Evolutionary conservation across 2,329 filamentous ascomycete genomes (phyloP).

Genomic region (Pseudodiploospora longispora): DNA sequence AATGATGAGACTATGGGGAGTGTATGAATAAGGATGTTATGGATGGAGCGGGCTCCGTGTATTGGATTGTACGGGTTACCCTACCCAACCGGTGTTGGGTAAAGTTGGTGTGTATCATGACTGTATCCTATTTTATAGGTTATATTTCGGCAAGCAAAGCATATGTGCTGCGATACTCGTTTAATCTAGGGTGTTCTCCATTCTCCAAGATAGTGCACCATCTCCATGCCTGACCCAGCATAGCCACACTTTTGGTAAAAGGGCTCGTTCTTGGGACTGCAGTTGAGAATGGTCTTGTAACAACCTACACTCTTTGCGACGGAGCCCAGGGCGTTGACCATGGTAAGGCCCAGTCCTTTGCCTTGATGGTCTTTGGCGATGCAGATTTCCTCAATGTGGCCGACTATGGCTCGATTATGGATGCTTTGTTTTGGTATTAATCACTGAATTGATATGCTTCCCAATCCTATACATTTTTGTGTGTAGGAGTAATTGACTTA

Average conservation of each 20-base stretch:
- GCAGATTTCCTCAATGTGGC: conserved; percentile 80
- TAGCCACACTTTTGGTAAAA: conserved; percentile 52
- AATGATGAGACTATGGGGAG: neutral
- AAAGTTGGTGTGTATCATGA: too few species aligned
- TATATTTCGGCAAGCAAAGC: too few species aligned
- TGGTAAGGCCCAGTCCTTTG: conserved; percentile 67
- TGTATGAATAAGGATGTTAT: too few species aligned
- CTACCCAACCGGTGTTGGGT: too few species aligned
- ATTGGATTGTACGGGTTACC: too few species aligned
- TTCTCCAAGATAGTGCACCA: conserved; percentile 9
- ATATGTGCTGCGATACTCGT: too few species aligned
- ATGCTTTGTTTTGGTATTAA: conserved; percentile 34
- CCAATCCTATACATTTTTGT: neutral
- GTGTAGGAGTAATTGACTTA: too few species aligned
- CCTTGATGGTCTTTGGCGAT: conserved; percentile 72
- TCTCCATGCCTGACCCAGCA: conserved; percentile 10
- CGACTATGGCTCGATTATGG: conserved; percentile 59
- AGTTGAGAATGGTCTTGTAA: conserved; percentile 76
- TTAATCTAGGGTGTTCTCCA: neutral
- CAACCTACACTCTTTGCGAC: conserved; percentile 67
- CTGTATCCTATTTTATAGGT: too few species aligned
- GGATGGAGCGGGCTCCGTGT: too few species aligned
- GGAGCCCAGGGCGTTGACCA: conserved; percentile 70
- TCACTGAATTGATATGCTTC: too few species aligned
- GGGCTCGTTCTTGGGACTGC: conserved; percentile 67